Evolutionary conservation across 2,329 filamentous ascomycete genomes (phyloP).

Genomic region (Didymella lethalis): DNA sequence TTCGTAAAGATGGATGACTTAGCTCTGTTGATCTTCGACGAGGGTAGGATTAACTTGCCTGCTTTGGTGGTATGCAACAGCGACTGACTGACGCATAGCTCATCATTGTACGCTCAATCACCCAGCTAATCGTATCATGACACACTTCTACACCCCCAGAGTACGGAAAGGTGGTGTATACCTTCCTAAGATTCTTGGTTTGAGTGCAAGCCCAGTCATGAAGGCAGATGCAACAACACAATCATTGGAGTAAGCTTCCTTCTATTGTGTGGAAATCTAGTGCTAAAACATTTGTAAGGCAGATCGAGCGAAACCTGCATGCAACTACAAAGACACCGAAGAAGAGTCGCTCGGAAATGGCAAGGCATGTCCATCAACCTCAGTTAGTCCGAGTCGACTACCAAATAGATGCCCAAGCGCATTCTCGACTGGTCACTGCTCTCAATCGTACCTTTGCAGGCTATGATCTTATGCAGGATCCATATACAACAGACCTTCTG

Average conservation of each 20-base stretch:
- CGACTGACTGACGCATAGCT: slow-evolving; percentile 57
- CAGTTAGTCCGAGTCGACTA: slow-evolving; percentile 55
- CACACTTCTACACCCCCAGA: slow-evolving; percentile 69
- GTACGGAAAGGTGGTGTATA: slow-evolving; percentile 35
- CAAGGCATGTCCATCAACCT: slow-evolving; percentile 74
- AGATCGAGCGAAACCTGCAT: slow-evolving; percentile 74
- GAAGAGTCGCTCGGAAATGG: slow-evolving; percentile 71
- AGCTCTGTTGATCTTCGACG: slow-evolving; percentile 80
- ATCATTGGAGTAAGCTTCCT: slow-evolving; percentile 56
- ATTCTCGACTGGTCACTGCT: slow-evolving; percentile 27
- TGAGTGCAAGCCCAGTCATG: slow-evolving; percentile 81
- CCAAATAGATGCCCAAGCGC: slow-evolving; percentile 25
- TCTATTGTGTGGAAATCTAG: neutral
- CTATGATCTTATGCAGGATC: slow-evolving; percentile 52
- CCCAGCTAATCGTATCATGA: slow-evolving; percentile 76
- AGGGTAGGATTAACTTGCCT: slow-evolving; percentile 61
- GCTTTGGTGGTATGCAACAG: neutral
- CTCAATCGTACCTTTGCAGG: slow-evolving; percentile 28
- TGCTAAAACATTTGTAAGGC: slow-evolving; percentile 41
- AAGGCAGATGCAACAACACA: slow-evolving; percentile 61
- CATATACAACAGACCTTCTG: slow-evolving; percentile 49
- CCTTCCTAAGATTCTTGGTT: slow-evolving; percentile 74
- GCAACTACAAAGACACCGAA: slow-evolving; percentile 74
- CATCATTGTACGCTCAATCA: slow-evolving; percentile 75
- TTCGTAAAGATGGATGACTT: slow-evolving; percentile 73